Conservation (phyloP, 805 yeast species). For the Soucietia sequanensis region DNA sequence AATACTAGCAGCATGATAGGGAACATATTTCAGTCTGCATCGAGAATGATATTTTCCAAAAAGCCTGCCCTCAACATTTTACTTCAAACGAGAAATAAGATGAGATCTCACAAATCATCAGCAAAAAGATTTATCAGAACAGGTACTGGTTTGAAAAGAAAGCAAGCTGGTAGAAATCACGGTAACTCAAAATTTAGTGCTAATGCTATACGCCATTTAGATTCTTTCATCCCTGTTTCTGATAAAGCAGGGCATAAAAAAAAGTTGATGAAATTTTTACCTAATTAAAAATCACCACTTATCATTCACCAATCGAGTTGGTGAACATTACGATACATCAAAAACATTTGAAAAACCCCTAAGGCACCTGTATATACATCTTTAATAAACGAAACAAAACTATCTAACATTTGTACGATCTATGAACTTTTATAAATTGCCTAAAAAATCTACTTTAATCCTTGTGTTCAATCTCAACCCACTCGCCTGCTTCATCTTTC, state of each 20-base stretch:
- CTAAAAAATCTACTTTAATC: constrained; percentile 32
- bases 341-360: too few relatives aligned
- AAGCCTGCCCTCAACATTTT: constrained; percentile 21
- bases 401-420: too few relatives aligned
- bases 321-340: too few relatives aligned
- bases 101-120: constrained; percentile 84
- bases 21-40: not conserved
- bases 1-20: constrained; percentile 1
- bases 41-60: constrained; percentile 11
- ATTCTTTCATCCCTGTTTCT: constrained; percentile 56
- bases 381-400: not conserved
- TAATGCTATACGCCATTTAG: constrained; percentile 55
- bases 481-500: constrained; percentile 47
- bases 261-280: constrained; percentile 46
- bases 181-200: constrained; percentile 89
- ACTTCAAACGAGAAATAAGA: constrained; percentile 42
- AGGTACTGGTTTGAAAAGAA: constrained; percentile 56
- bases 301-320: too few relatives aligned
- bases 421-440: too few relatives aligned
- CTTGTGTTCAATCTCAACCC: constrained; percentile 50
- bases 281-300: too few relatives aligned
- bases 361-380: constrained; percentile 1
- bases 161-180: constrained; percentile 81
- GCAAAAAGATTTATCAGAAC: constrained; percentile 84
- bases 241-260: constrained; percentile 54